Conservation (phyloP, 2,329 filamentous ascomycete species). For the Sarocladium strictum region DNA sequence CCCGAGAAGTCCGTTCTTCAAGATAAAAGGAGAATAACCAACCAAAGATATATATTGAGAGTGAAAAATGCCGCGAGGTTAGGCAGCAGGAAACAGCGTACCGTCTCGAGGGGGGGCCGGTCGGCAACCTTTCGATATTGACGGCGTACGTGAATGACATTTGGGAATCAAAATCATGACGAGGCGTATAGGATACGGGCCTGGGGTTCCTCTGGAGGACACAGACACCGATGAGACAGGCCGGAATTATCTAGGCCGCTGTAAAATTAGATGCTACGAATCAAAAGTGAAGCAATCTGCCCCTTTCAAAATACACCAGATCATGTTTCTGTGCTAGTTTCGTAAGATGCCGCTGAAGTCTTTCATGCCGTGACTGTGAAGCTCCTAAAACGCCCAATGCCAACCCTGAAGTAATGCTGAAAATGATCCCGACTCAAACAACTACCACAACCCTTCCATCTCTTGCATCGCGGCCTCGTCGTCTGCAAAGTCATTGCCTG, state of each 20-base stretch:
- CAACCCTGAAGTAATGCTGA: background rate
- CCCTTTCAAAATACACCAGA: background rate
- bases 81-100: conserved; percentile 12
- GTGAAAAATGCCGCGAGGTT: conserved; percentile 17
- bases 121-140: background rate
- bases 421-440: background rate
- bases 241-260: background rate
- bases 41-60: conserved; percentile 18
- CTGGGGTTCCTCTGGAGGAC: conserved; percentile 3
- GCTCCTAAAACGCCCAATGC: conserved; percentile 11
- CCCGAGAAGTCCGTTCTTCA: conserved; percentile 14
- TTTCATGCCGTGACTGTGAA: background rate
- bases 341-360: too few species aligned
- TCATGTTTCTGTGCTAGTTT: background rate
- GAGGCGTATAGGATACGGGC: conserved; percentile 1
- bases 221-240: background rate
- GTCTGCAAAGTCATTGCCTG: conserved; percentile 46
- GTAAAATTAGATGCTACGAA: background rate
- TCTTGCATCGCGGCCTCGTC: conserved; percentile 65
- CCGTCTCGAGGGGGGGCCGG: background rate
- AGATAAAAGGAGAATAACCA: conserved; percentile 14
- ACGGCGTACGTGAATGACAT: conserved; percentile 1
- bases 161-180: conserved; percentile 3
- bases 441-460: conserved; percentile 49
- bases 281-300: background rate